phyloP scores from a whole-genome alignment of 2,329 filamentous ascomycete species.

The Ophiostoma sp. region DNA sequence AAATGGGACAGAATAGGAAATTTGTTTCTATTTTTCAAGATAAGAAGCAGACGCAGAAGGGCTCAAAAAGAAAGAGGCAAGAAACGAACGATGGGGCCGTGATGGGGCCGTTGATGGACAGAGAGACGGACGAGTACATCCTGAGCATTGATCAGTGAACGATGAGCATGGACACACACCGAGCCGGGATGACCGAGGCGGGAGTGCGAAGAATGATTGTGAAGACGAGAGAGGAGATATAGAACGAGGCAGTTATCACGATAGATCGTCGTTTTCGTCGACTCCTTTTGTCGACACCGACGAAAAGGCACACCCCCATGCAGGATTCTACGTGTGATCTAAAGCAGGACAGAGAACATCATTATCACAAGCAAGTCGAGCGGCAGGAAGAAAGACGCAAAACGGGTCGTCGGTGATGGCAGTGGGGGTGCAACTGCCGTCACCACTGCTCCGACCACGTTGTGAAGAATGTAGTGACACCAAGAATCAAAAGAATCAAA shows the following conservation, averaged over 20 bases:
- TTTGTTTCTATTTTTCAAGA: not conserved
- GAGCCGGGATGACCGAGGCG: not conserved
- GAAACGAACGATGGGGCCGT: not conserved
- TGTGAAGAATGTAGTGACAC: not conserved
- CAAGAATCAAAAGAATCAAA: not conserved
- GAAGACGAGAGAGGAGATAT: not conserved
- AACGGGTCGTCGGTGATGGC: conserved; percentile 7
- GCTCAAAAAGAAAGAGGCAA: not conserved
- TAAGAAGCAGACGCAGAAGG: not conserved
- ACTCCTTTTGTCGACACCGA: not conserved
- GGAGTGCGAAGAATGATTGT: not conserved
- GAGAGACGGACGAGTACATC: not conserved
- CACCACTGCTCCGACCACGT: conserved; percentile 8
- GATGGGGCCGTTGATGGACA: not conserved
- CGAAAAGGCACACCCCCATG: not conserved
- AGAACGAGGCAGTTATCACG: not conserved
- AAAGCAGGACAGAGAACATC: not conserved
- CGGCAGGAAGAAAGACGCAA: not conserved
- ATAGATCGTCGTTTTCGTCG: not conserved
- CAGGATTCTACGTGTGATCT: too few relatives aligned
- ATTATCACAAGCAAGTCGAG: not conserved
- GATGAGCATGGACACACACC: conserved; percentile 4
- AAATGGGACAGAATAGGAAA: conserved; percentile 3
- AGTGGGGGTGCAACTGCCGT: conserved; percentile 13
- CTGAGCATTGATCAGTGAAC: too few relatives aligned